Base-by-base conservation (phyloP, 2,329 filamentous ascomycete genomes). In the Penicillium sp. region DNA sequence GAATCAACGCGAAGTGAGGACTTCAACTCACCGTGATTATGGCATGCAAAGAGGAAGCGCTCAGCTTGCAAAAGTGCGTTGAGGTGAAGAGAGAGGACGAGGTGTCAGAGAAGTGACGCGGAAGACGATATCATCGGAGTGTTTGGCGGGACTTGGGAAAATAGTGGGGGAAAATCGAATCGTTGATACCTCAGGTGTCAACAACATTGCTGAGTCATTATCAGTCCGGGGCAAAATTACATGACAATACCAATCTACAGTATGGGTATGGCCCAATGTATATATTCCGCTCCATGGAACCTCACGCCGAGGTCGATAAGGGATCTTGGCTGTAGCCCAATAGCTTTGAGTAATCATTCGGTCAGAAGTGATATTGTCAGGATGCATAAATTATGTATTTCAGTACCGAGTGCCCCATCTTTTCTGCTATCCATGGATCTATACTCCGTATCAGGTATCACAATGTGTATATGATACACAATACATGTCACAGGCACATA, bases 111-210 rank as follows among this genome's bases (percentile, higher is more conserved):
- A 41, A 31, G 40, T 31, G 50, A 49, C 11, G 51, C 31, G 45
- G 42, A 51, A 41, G 43, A 45, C 27, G 48, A 40, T 22, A 27
- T 18, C 22, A 40, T 55, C 52, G 53, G 50, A 56, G 32, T 62
- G 59, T 56, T 63, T 62, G 55, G 58, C 60, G 59, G 59, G 59
- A 61, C 57, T 56, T 50, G 55, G 60, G 59, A 58, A 52, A 56
- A 54, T 48, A 42, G 56, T 57, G 53, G 54, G 54, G 41, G 41
- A 29, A 42, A 39, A 27, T 27, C 24, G 8, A 27, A 27, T 27
- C 24, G 8, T 8, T 5, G 24, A 27, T 6, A 27, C 24, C 60
- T 63, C 42, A 63, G 60, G 57, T 46, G 42, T 45, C 32, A 27
- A 27, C 24, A 27, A 27, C 8, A 2, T 6, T 6, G 24, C 24